Base-by-base conservation (phyloP, 2,329 filamentous ascomycete genomes). In the Colletotrichum tofieldiae region DNA sequence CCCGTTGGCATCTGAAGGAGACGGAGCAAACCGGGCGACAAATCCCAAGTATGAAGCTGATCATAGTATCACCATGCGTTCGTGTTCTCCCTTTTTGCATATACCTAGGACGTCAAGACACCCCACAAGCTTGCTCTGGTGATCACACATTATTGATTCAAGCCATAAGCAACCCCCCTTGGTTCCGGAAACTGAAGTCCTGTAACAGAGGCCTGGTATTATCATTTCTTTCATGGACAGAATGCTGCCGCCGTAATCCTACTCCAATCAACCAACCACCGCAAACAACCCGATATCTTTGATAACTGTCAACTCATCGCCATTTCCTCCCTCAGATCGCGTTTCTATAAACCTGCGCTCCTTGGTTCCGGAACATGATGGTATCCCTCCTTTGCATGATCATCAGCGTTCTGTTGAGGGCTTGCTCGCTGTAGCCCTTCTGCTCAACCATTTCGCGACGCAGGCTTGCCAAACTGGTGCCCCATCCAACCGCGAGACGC, bases 401-500 rank as follows among this genome's bases (percentile, higher is more conserved):
- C 84, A 96, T 91, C 77, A 99, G 81, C 0, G 96, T 94, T 76
- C 96, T 87, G 75, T 95, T 95, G 39, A 99, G 87, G 20, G 92
- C 92, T 80, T 94, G 92, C 82, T 98, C 96, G 74, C 90, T 94
- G 82, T 96, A 98, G 0, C 94, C 94, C 81, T 95, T 94, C 18
- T 93, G 92, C 78, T 98, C 95, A 6, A 97, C 94, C 87, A 99
- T 95, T 81, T 99, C 96, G 56, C 94, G 89, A 74, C 93, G 90
- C 75, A 99, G 84, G 1, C 94, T 97, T 0, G 94, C 93, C 70
- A 98, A 83, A 78, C 93, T 97, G 1, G 96, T 98, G 79, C 93
- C 96, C 94, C 96, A 99, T 26, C 96, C 96, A 76, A 99, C 96
- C 0, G 96, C 95, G 77, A 99, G 85, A 35, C 96, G 89, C 69